A percentile compares a stretch with the other conserved stretches of the same genome.
Evolutionary conservation across 1,284 basidiomycete species (phyloP).

Genomic region (Pseudozyma tsukubaensis): DNA sequence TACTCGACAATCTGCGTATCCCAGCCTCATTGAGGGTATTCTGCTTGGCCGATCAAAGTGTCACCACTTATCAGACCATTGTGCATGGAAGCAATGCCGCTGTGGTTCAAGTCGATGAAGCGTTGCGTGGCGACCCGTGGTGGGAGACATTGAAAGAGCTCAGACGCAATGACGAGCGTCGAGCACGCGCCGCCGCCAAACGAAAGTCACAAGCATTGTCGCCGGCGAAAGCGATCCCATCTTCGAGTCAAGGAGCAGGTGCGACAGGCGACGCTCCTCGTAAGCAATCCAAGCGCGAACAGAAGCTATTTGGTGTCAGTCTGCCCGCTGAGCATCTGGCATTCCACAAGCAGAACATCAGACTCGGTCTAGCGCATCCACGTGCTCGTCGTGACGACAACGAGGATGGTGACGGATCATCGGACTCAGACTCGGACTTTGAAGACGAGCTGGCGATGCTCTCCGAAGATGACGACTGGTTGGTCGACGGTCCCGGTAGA

Average conservation of each 20-base stretch:
- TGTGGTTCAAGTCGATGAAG: slow-evolving; percentile 44
- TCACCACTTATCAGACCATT: slow-evolving; percentile 63
- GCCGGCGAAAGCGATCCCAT: slow-evolving; percentile 38
- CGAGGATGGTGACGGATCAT: slow-evolving; percentile 47
- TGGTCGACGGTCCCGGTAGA: slow-evolving; percentile 27
- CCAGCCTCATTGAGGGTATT: slow-evolving; percentile 66
- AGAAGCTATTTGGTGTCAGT: slow-evolving; percentile 58
- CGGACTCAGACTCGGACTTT: slow-evolving; percentile 50
- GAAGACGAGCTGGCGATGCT: slow-evolving; percentile 62
- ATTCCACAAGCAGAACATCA: slow-evolving; percentile 66
- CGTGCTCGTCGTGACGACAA: slow-evolving; percentile 51
- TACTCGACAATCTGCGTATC: slow-evolving; percentile 67
- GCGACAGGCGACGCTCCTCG: slow-evolving; percentile 14
- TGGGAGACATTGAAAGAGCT: slow-evolving; percentile 64
- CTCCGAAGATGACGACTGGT: slow-evolving; percentile 59
- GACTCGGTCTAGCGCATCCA: slow-evolving; percentile 66
- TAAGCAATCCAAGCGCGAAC: slow-evolving; percentile 54
- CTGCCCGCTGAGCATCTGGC: slow-evolving; percentile 66
- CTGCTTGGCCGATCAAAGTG: slow-evolving; percentile 55
- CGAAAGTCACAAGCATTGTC: slow-evolving; percentile 46
- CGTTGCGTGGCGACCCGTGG: slow-evolving; percentile 64
- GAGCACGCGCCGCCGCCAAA: slow-evolving; percentile 49
- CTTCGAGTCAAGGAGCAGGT: not conserved
- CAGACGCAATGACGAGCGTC: slow-evolving; percentile 57
- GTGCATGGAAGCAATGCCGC: slow-evolving; percentile 57